Percentiles rank a stretch among this genome's conserved stretches.
Conservation (phyloP, 495 filamentous ascomycete species). For the Penicillium mononematosum region DNA sequence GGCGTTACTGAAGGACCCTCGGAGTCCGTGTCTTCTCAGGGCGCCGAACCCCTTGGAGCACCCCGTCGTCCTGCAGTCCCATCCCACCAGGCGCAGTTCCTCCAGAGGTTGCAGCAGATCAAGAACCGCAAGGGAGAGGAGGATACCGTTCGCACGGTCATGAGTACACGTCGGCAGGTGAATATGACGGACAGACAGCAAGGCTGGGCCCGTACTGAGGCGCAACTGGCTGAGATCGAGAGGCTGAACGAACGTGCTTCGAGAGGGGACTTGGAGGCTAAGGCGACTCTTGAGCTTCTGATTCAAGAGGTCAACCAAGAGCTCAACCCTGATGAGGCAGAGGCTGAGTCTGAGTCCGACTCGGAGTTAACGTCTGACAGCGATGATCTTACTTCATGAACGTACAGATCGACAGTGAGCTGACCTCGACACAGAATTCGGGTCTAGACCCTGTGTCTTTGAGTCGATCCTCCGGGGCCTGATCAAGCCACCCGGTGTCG, state of each 20-base stretch:
- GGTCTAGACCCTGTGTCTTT: background rate
- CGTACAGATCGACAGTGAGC: background rate
- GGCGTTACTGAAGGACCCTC: background rate
- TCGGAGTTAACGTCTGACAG: background rate
- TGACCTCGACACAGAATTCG: background rate
- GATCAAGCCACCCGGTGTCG: background rate
- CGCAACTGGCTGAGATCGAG: slow-evolving; percentile 38
- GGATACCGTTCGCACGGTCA: slow-evolving; percentile 42
- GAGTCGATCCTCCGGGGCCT: background rate
- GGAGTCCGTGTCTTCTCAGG: slow-evolving; percentile 5
- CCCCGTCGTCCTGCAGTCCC: slow-evolving; percentile 19
- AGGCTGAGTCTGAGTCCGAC: background rate
- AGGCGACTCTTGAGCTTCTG: slow-evolving; percentile 30
- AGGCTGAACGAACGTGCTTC: slow-evolving; percentile 34
- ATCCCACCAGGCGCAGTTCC: slow-evolving; percentile 45
- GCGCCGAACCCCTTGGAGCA: slow-evolving; percentile 3
- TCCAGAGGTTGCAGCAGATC: slow-evolving; percentile 41
- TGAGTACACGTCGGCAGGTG: slow-evolving; percentile 30
- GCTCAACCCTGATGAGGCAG: background rate
- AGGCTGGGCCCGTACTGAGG: slow-evolving; percentile 44
- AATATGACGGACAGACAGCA: slow-evolving; percentile 38
- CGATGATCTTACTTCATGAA: background rate
- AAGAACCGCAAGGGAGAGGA: slow-evolving; percentile 46
- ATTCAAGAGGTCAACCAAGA: slow-evolving; percentile 13
- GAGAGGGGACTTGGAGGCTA: slow-evolving; percentile 37